Conservation (phyloP, 2,329 filamentous ascomycete genomes). For the Aspergillus fijiensis region DNA sequence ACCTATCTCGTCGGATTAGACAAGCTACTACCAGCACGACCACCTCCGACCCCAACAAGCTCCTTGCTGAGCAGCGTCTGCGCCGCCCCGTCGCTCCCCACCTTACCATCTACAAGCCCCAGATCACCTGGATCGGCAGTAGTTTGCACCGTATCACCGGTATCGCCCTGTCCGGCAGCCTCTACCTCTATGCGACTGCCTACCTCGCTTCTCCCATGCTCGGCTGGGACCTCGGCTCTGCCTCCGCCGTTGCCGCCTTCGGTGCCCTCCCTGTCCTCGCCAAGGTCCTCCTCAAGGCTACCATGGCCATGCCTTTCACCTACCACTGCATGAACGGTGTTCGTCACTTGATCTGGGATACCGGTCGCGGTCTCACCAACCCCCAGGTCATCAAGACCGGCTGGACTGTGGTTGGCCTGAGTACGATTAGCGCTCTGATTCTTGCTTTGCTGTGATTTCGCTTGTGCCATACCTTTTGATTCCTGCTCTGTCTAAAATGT, state of each 20-base stretch:
- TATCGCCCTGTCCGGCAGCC: conserved; percentile 64
- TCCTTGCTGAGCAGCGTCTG: conserved; percentile 79
- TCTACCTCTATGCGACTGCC: conserved; percentile 77
- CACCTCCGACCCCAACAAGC: conserved; percentile 41
- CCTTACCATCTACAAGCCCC: conserved; percentile 78
- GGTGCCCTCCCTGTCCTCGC: conserved; percentile 59
- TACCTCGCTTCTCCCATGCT: conserved; percentile 79
- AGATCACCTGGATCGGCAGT: conserved; percentile 80
- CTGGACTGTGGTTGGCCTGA: conserved; percentile 62
- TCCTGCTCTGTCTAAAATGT: conserved; percentile 33
- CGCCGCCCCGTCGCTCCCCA: conserved; percentile 82
- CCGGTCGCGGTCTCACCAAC: conserved; percentile 62
- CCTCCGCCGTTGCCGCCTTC: conserved; percentile 63
- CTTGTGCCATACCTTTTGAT: conserved; percentile 32
- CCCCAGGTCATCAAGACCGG: conserved; percentile 64
- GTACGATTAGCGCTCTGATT: conserved; percentile 49
- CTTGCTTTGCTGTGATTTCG: conserved; percentile 47
- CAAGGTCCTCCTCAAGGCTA: conserved; percentile 61
- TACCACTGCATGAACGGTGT: conserved; percentile 70
- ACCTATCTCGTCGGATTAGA: conserved; percentile 20
- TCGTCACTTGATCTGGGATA: conserved; percentile 71
- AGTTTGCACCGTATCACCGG: conserved; percentile 84
- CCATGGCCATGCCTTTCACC: conserved; percentile 63
- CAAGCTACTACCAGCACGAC: conserved; percentile 31
- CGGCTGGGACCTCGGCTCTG: conserved; percentile 68